These are phyloP conservation scores for Hyphopichia homilentoma DNA, from an alignment of 805 yeast genomes.

Conservation along the genomic window DNA sequence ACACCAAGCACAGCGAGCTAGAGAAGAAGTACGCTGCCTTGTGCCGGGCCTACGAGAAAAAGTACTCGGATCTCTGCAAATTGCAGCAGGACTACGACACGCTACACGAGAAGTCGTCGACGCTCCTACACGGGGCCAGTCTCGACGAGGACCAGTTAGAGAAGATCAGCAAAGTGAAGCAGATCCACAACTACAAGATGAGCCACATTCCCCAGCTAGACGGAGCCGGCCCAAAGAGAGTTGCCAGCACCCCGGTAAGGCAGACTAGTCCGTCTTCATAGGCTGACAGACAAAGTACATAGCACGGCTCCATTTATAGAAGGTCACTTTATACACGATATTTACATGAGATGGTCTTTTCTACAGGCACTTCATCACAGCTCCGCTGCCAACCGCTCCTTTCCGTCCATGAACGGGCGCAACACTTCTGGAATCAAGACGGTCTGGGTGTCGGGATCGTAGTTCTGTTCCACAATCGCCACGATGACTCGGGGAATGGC, in stretches of 20 bases:
- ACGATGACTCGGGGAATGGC: slow-evolving; percentile 90
- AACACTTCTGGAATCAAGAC: slow-evolving; percentile 67
- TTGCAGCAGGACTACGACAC: slow-evolving; percentile 18
- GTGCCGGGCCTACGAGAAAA: slow-evolving; percentile 17
- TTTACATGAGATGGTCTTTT: no score
- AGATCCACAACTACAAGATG: slow-evolving; percentile 8
- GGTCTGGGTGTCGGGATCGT: slow-evolving; percentile 51
- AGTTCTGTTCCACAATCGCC: slow-evolving; percentile 85
- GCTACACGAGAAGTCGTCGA: slow-evolving; percentile 12
- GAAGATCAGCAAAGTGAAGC: slow-evolving; percentile 6
- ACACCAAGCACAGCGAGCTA: no score
- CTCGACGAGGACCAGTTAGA: neutral
- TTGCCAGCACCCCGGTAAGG: slow-evolving; percentile 23
- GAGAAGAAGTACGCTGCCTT: slow-evolving; percentile 18
- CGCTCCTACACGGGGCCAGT: neutral
- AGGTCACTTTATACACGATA: no score
- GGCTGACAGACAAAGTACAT: no score
- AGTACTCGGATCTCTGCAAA: slow-evolving; percentile 16
- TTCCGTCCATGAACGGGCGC: slow-evolving; percentile 69
- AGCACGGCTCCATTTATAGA: no score
- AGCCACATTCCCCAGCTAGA: neutral
- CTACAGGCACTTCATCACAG: no score
- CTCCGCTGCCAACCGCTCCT: no score
- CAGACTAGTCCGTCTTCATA: no score
- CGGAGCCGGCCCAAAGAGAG: slow-evolving; percentile 14